Evolutionary conservation across 768 basidiomycete genomes (phyloP).

Genomic region (Chiua virens): DNA sequence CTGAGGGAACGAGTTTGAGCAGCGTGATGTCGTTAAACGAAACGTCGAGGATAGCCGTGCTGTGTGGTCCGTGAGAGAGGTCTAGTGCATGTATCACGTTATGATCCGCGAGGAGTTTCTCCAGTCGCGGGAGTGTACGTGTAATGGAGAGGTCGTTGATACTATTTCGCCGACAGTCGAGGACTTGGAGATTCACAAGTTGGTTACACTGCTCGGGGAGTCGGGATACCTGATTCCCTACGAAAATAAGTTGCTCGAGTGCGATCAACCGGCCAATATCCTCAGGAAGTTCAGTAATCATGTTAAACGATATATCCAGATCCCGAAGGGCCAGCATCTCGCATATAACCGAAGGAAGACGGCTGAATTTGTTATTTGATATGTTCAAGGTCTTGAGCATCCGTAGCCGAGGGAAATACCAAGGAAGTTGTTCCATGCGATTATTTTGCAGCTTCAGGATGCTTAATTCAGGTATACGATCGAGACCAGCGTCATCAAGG

Average conservation of each 20-base stretch:
- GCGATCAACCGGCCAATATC: conserved; percentile 68
- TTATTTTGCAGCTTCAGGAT: conserved; percentile 86
- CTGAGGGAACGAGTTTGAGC: conserved; percentile 57
- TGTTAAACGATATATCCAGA: conserved; percentile 95
- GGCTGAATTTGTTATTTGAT: conserved; percentile 91
- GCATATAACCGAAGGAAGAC: conserved; percentile 72
- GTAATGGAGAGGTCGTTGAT: conserved; percentile 74
- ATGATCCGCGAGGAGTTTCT: conserved; percentile 72
- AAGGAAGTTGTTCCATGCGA: conserved; percentile 81
- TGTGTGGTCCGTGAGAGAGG: conserved; percentile 65
- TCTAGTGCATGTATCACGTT: conserved; percentile 83
- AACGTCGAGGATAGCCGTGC: conserved; percentile 62
- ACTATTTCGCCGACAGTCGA: conserved; percentile 87
- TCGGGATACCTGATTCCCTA: conserved; percentile 78
- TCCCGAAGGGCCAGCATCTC: conserved; percentile 73
- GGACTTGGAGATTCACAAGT: conserved; percentile 58
- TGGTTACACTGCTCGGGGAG: conserved; percentile 63
- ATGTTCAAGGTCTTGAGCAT: conserved; percentile 81
- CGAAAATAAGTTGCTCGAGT: conserved; percentile 73
- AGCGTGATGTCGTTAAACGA: conserved; percentile 90
- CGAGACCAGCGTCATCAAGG: conserved; percentile 81
- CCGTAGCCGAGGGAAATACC: conserved; percentile 76
- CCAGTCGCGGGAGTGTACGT: conserved; percentile 66
- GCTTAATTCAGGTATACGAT: conserved; percentile 68
- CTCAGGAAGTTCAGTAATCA: conserved; percentile 76